Evolutionary conservation across 306 rosid species (phyloP).

Genomic region (Hippophae tibetana): DNA sequence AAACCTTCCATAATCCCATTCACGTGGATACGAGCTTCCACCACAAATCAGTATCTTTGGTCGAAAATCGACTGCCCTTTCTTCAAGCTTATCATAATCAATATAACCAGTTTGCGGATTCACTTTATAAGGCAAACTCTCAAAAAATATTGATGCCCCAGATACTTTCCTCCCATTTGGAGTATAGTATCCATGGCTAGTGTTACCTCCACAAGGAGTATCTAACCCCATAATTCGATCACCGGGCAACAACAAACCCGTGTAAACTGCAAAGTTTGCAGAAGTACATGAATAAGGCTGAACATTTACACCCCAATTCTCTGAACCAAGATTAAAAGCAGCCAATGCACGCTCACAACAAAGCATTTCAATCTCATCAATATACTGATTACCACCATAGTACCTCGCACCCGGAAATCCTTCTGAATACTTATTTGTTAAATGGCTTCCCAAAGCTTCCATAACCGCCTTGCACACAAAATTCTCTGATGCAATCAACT

Average conservation of each 20-base stretch:
- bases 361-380: conserved; percentile 72
- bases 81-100: conserved; percentile 92
- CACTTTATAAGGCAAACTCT: conserved; percentile 83
- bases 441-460: conserved; percentile 89
- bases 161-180: conserved; percentile 87
- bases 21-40: conserved; percentile 89
- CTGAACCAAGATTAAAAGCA: conserved; percentile 53
- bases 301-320: conserved; percentile 84
- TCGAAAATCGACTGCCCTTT: conserved; percentile 85
- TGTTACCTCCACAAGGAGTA: conserved; percentile 93
- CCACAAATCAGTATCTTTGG: conserved; percentile 97
- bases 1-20: conserved; percentile 86
- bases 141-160: conserved; percentile 79
- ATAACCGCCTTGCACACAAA: conserved; percentile 74
- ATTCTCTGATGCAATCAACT: conserved; percentile 86
- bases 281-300: conserved; percentile 93
- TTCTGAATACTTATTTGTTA: conserved; percentile 85
- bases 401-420: conserved; percentile 86
- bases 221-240: conserved; percentile 94
- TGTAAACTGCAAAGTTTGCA: conserved; percentile 84
- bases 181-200: conserved; percentile 85
- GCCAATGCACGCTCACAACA: conserved; percentile 77
- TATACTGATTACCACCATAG: conserved; percentile 71
- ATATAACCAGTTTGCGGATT: conserved; percentile 68
- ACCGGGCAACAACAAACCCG: conserved; percentile 68